Base-by-base conservation (phyloP, 257 asterid genomes). In the Solanum corneliomulleri region DNA sequence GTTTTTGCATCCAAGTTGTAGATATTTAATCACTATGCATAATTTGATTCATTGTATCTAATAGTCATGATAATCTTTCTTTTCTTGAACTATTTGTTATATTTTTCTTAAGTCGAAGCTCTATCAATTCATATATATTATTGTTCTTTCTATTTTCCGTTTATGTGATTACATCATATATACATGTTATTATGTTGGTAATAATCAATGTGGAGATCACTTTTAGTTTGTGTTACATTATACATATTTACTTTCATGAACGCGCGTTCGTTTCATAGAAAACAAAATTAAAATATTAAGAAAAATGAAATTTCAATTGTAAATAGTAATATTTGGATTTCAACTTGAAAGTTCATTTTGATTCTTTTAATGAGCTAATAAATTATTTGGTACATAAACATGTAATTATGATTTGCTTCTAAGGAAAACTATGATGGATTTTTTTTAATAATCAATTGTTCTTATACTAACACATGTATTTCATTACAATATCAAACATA, bases 111-210 rank as follows among this genome's bases (percentile, higher is more conserved):
- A 56, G 66, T 7, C 1, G 11, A 56, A 3, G 9, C 2, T 49
- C 60, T 49, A 15, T 6, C 8, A 49, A 13, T 47, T 4, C 10
- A 12, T 45, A 44, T 13, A 13, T 47, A 47, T 47, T 49, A 49
- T 49, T 14, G 62, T 52, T 52, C 23, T 52, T 9, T 0, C 0
- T 1, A 16, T 0, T 18, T 52, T 7, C 1, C 11, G 0, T 2
- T 56, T 56, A 18, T 56, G 0, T 56, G n/a, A 56, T 56, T 20
- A 20, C 3, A 58, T n/a, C 2, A 11, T 10, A 56, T 8, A 8
- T 58, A n/a, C n/a, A 21, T 58, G 0, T 58, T 58, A 58, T 58
- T 58, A 7, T 58, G 25, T 58, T 20, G 66, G 66, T 21, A 8
- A 70, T 70, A 31, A 15, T 31, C 15, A 33, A 16, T 7, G 77